These are phyloP conservation scores for Paramecium biaurelia DNA, from an alignment of 73 alveolate genomes.

Conservation along the genomic window DNA sequence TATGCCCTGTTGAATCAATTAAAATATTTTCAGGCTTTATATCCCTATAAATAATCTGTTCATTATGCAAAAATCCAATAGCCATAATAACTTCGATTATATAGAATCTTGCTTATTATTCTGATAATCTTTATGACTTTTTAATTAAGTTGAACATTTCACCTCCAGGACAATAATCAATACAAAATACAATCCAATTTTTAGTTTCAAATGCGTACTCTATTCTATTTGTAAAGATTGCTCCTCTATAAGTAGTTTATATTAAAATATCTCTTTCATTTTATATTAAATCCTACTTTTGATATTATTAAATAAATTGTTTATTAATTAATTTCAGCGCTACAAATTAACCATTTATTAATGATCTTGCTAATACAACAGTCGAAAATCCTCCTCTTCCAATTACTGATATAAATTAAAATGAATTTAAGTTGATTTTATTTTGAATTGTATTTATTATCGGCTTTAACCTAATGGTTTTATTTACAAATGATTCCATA, in stretches of 20 bases:
- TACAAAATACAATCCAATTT: slow-evolving; percentile 64
- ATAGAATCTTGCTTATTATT: slow-evolving; percentile 43
- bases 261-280: slow-evolving; percentile 57
- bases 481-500: not conserved
- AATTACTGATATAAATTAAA: slow-evolving; percentile 72
- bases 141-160: slow-evolving; percentile 80
- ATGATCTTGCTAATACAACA: slow-evolving; percentile 71
- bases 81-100: slow-evolving; percentile 50
- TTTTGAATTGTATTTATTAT: not conserved
- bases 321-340: slow-evolving; percentile 77
- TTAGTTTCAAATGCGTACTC: slow-evolving; percentile 60
- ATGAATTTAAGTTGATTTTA: slow-evolving; percentile 54
- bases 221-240: slow-evolving; percentile 6
- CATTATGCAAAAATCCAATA: slow-evolving; percentile 65
- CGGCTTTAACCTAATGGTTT: not conserved
- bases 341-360: slow-evolving; percentile 72
- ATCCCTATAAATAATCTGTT: slow-evolving; percentile 66
- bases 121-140: slow-evolving; percentile 64
- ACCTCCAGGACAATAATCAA: slow-evolving; percentile 88
- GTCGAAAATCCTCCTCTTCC: slow-evolving; percentile 86
- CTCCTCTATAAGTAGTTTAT: slow-evolving; percentile 34
- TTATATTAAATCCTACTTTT: slow-evolving; percentile 43
- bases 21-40: slow-evolving; percentile 84
- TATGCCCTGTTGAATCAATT: slow-evolving; percentile 74
- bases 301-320: slow-evolving; percentile 27